Conservation (phyloP, 2,329 filamentous ascomycete genomes). For the Cadophora sp. region DNA sequence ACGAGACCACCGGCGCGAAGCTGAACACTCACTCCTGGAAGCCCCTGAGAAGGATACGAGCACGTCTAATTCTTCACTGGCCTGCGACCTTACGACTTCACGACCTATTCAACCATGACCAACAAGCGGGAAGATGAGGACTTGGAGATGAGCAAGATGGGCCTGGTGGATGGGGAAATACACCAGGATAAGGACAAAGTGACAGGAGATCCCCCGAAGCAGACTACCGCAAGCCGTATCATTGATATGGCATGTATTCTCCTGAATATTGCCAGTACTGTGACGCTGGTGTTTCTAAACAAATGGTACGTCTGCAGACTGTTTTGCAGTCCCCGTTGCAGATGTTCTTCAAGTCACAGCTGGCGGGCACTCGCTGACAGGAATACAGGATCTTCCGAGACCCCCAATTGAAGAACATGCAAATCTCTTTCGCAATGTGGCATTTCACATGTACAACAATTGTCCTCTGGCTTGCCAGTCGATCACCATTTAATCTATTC, state of each 20-base stretch:
- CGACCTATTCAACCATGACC: slow-evolving; percentile 20
- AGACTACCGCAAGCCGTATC: slow-evolving; percentile 23
- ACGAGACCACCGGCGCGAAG: background rate
- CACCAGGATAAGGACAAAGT: slow-evolving; percentile 16
- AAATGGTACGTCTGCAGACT: slow-evolving; percentile 46
- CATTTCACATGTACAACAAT: slow-evolving; percentile 53
- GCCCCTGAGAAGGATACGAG: slow-evolving; percentile 3
- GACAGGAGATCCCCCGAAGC: slow-evolving; percentile 17
- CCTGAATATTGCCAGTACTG: slow-evolving; percentile 51
- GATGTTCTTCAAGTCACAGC: background rate
- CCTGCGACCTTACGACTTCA: background rate
- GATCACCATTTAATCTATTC: slow-evolving; percentile 51
- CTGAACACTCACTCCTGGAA: background rate
- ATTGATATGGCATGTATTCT: slow-evolving; percentile 46
- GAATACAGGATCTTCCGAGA: slow-evolving; percentile 51
- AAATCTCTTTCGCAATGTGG: slow-evolving; percentile 55
- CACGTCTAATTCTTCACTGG: background rate
- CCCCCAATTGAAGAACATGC: slow-evolving; percentile 50
- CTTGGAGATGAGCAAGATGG: slow-evolving; percentile 37
- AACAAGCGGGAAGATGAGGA: slow-evolving; percentile 32
- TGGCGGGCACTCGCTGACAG: slow-evolving; percentile 10
- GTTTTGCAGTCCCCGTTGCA: background rate
- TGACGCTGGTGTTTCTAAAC: slow-evolving; percentile 52
- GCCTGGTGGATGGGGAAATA: slow-evolving; percentile 30
- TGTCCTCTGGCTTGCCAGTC: slow-evolving; percentile 51